These are phyloP conservation scores for Cichorium intybus DNA, from an alignment of 140 eudicot species.

Conservation along the genomic window DNA sequence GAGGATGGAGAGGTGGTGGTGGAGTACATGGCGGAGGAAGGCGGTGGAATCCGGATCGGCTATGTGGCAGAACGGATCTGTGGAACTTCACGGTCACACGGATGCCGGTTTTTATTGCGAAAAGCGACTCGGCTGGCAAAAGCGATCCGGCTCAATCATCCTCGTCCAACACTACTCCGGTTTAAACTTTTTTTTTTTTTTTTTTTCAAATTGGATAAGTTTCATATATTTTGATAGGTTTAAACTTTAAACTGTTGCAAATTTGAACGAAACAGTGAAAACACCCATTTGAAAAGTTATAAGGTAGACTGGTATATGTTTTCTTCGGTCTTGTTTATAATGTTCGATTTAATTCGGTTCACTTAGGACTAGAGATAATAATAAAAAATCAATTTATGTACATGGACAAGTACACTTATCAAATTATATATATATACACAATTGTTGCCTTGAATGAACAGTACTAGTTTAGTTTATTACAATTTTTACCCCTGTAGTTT, in stretches of 20 bases:
- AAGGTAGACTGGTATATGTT: not conserved
- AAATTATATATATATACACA: too few species aligned
- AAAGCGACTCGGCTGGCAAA: conserved; percentile 15
- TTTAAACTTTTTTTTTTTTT: not conserved
- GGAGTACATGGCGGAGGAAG: conserved; percentile 14
- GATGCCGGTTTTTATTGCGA: conserved; percentile 14
- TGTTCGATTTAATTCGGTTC: not conserved
- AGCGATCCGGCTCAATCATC: conserved; percentile 21
- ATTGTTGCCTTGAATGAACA: too few species aligned
- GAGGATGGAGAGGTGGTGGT: conserved; percentile 20
- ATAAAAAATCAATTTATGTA: too few species aligned
- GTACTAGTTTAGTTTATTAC: too few species aligned
- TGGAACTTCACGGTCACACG: conserved; percentile 2
- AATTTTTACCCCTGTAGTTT: too few species aligned
- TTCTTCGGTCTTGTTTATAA: not conserved
- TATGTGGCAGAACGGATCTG: conserved; percentile 25
- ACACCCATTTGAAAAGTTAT: not conserved
- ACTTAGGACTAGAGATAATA: too few species aligned
- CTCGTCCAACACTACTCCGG: not conserved
- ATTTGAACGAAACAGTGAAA: conserved; percentile 10
- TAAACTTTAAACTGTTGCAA: too few species aligned
- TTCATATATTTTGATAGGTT: not conserved
- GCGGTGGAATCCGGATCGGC: conserved; percentile 29
- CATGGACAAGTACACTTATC: not conserved
- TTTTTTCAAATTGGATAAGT: not conserved